Evolutionary conservation across 768 basidiomycete species (phyloP).

Genomic region (Cystobasidium tubakii): DNA sequence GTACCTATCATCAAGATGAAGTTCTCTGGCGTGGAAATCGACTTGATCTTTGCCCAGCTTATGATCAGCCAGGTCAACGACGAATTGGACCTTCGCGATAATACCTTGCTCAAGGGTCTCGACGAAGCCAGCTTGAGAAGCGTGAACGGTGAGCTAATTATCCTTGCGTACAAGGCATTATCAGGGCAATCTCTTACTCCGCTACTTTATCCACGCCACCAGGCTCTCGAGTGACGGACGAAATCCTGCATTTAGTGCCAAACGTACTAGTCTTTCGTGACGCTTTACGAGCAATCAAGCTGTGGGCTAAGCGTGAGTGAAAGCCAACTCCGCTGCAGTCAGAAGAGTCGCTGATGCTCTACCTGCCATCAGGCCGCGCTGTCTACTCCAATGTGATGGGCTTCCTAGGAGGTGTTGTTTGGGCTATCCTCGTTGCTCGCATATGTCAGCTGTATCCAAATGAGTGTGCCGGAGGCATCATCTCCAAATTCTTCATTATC

Average conservation of each 20-base stretch:
- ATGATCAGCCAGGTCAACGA: conserved; percentile 84
- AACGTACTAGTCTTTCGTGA: conserved; percentile 91
- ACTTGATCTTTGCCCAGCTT: conserved; percentile 86
- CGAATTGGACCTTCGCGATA: conserved; percentile 79
- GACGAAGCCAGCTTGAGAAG: conserved; percentile 93
- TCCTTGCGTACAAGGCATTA: too few species aligned
- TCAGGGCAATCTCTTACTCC: too few species aligned
- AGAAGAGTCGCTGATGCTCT: conserved; percentile 8
- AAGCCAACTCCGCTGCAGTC: not conserved
- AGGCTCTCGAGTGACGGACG: conserved; percentile 94
- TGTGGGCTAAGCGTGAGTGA: conserved; percentile 82
- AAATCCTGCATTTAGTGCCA: conserved; percentile 88
- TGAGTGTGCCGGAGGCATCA: conserved; percentile 86
- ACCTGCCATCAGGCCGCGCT: conserved; percentile 63
- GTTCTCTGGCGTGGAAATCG: conserved; percentile 84
- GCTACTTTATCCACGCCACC: too few species aligned
- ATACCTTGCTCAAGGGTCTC: conserved; percentile 81
- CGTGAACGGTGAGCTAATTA: conserved; percentile 74
- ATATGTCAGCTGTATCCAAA: conserved; percentile 98
- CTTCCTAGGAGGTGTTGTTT: conserved; percentile 94
- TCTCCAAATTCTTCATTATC: conserved; percentile 96
- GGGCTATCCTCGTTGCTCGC: conserved; percentile 97
- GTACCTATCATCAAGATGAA: conserved; percentile 91
- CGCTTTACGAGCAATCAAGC: conserved; percentile 86
- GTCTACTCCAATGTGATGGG: conserved; percentile 98